A percentile compares a stretch with the other conserved stretches of the same genome.
Evolutionary conservation across 169 alveolate genomes (phyloP).

Genomic region (Fabrea salina): DNA sequence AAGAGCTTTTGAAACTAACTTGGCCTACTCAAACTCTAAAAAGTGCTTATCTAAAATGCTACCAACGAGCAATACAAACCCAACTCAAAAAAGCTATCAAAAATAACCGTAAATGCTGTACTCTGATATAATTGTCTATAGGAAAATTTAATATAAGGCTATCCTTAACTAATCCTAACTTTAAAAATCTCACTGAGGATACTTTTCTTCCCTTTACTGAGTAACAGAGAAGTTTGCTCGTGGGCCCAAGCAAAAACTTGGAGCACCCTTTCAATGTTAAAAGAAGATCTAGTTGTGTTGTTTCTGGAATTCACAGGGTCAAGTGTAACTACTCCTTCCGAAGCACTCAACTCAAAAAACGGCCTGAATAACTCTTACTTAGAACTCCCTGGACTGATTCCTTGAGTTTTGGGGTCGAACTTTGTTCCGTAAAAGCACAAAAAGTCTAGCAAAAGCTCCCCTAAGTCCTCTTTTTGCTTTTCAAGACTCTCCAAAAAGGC

Average conservation of each 20-base stretch:
- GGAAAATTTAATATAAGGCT: too few species aligned
- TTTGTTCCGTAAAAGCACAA: slow-evolving; percentile 7
- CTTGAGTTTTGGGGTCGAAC: slow-evolving; percentile 10
- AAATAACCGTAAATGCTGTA: too few species aligned
- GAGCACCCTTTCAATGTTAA: neutral
- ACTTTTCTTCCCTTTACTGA: neutral
- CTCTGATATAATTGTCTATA: too few species aligned
- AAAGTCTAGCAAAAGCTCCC: slow-evolving; percentile 14
- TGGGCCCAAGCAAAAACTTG: neutral
- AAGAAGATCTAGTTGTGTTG: slow-evolving; percentile 10
- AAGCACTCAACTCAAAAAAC: neutral
- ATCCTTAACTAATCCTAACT: too few species aligned
- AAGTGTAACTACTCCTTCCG: neutral
- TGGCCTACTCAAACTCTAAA: too few species aligned
- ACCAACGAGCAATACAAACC: too few species aligned
- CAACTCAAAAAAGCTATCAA: too few species aligned
- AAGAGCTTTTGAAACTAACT: slow-evolving; percentile 13
- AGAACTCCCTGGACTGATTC: neutral
- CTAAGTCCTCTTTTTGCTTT: neutral
- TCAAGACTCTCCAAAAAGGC: neutral
- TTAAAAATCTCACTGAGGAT: too few species aligned
- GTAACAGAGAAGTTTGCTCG: neutral
- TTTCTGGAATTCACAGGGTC: neutral
- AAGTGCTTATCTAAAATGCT: too few species aligned
- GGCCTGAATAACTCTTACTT: too few species aligned